These are phyloP conservation scores for Apophysomyces elegans DNA, from an alignment of 371 early-diverging fungal genomes.

Conservation along the genomic window DNA sequence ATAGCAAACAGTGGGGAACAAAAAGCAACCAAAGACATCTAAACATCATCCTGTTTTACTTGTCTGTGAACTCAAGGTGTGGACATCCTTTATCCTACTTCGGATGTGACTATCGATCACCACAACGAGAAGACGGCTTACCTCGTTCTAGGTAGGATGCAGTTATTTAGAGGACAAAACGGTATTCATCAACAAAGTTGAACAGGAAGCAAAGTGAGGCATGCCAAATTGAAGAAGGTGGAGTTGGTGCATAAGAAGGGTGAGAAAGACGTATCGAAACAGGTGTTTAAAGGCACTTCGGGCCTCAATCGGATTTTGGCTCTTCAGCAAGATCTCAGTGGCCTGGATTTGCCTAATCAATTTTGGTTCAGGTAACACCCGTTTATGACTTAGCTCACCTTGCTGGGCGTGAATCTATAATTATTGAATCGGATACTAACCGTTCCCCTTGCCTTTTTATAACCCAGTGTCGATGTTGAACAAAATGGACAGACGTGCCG, in stretches of 20 bases:
- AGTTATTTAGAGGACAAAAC: neutral
- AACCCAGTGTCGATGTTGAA: constrained; percentile 5
- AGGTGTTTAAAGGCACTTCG: constrained; percentile 5
- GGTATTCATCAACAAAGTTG: too few species aligned
- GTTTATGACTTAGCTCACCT: constrained; percentile 3
- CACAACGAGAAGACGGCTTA: constrained; percentile 2
- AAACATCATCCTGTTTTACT: neutral
- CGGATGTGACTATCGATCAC: neutral
- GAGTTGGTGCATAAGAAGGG: neutral
- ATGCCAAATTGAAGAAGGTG: constrained; percentile 2
- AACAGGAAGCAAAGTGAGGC: constrained; percentile 1
- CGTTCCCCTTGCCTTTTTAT: neutral
- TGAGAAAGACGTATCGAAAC: neutral
- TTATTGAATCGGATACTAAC: constrained; percentile 6
- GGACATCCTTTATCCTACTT: constrained; percentile 3
- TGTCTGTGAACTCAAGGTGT: neutral
- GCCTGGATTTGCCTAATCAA: constrained; percentile 8
- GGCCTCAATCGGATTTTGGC: constrained; percentile 7
- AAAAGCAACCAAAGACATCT: neutral
- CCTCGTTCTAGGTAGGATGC: neutral
- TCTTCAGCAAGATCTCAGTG: constrained; percentile 3
- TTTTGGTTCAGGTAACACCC: constrained; percentile 11
- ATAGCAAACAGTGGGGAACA: neutral
- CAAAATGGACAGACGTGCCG: neutral
- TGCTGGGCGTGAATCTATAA: constrained; percentile 10